Conservation (phyloP, 148 eudicot genomes). For the Mesembryanthemum crystallinum region DNA sequence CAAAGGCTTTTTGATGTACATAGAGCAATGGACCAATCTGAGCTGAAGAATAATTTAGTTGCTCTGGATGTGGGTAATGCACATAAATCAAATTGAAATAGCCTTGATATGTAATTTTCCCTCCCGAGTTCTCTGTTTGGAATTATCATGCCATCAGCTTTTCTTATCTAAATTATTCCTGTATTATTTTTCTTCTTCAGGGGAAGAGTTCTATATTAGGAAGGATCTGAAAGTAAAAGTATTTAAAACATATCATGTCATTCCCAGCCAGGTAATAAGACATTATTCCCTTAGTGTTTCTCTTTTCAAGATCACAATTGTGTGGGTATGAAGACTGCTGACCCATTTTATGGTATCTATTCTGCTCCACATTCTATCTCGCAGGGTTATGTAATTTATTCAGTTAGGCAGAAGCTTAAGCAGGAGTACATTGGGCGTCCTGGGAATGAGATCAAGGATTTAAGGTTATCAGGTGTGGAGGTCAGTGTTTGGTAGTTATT, state of each 20-base stretch:
- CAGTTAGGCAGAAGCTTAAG: conserved; percentile 76
- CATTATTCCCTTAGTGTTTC: neutral
- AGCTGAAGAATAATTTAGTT: conserved; percentile 68
- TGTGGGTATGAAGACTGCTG: neutral
- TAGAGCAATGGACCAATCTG: conserved; percentile 87
- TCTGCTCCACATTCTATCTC: conserved; percentile 14
- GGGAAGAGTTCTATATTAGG: conserved; percentile 68
- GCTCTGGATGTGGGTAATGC: conserved; percentile 74
- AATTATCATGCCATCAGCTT: neutral
- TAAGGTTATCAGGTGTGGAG: conserved; percentile 81
- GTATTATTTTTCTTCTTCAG: no score
- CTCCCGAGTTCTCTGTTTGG: neutral
- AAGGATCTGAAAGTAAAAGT: conserved; percentile 82
- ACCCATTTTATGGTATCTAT: neutral
- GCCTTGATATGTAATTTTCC: neutral
- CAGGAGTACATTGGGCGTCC: conserved; percentile 72
- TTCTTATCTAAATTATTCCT: neutral
- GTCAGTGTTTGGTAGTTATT: conserved; percentile 39
- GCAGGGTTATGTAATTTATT: conserved; percentile 85
- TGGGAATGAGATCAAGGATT: conserved; percentile 63
- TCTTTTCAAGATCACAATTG: neutral
- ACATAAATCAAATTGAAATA: neutral
- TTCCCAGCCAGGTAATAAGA: conserved; percentile 72
- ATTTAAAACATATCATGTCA: conserved; percentile 71
- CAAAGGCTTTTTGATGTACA: conserved; percentile 84